Evolutionary conservation across 2,329 filamentous ascomycete species (phyloP), one percentile per base, ranked within the genome.

Genomic region (Pestalotiopsis sp.): DNA sequence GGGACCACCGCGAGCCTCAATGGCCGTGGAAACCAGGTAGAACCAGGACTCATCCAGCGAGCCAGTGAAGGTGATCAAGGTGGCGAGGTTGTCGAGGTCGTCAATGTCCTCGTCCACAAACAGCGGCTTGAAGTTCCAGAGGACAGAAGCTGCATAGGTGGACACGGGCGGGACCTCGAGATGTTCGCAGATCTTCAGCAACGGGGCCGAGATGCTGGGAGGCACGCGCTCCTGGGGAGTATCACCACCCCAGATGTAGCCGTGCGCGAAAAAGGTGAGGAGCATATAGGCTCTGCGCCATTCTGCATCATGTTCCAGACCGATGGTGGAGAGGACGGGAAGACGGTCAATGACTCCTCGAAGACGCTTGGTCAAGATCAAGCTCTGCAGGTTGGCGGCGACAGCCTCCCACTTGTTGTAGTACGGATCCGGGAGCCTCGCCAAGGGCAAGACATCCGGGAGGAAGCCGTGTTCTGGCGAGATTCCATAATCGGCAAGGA

Each of bases 21-120:
- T 98, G 71, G 95, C 96, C 3, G 98, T 93, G 0, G 94, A 98
- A 66, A 98, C 90, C 13, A 99, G 86, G 79, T 98, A 99, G 79
- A 99, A 99, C 96, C 96, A 99, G 71, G 96, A 97, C 82, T 99
- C 96, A 78, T 99, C 96, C 67, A 97, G 85, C 7, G 94, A 95
- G 64, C 96, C 96, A 17, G 96, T 98, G 77, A 98, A 97, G 17
- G 96, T 98, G 75, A 91, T 90, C 70, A 98, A 86, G 2, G 93
- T 96, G 56, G 93, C 91, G 68, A 99, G 87, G 75, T 99, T 98
- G 76, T 96, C 91, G 60, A 98, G 86, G 72, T 90, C 90, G 76
- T 97, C 93, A 68, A 96, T 89, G 45, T 88, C 87, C 79, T 98
- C 95, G 71, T 93, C 89, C 69, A 90, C 83, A 77, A 98, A 98